Base-by-base conservation (phyloP, 2,329 filamentous ascomycete species). In the Sporothrix brasiliensis region DNA sequence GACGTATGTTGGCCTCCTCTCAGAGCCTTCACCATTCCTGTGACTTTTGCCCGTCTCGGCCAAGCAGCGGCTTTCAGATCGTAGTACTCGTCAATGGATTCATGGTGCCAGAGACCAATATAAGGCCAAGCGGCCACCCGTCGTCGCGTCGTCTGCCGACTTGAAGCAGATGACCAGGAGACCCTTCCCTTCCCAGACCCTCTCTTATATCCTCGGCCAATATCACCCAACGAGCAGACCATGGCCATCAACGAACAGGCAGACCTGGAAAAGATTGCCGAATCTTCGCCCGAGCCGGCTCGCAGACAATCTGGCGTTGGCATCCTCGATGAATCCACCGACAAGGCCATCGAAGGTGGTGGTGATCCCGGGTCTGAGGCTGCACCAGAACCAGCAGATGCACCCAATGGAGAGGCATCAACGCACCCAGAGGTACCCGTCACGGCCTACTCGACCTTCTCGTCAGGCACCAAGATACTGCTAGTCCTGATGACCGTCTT, bases 401-500 rank as follows among this genome's bases (percentile, higher is more conserved):
- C n/a, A 44, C 16, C 34, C n/a, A 34, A 21, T 4, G n/a, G 44
- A 6, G 56, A 44, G 34, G 27, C 41, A 39, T 47, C 69, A 47
- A 1, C 30, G 10, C 21, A 24, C 2, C 11, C 53, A 34, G 49
- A 21, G 27, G 39, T 41, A 2, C 69, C 67, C 4, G 9, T 47
- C 14, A 41, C 53, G 14, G 30, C 65, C 44, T 72, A 75, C 71
- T 76, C 76, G 16, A 54, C 75, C 72, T 76, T 78, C 72, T 74
- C 76, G 2, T 16, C 53, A 4, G 50, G 72, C 39, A 74, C 67
- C n/a, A 78, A 78, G 70, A 11, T 74, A 1, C 75, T 76, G 49
- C 71, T 77, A 30, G 75, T 77, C n/a, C 21, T 75, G 30, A 75
- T 77, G 75, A 76, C 77, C 24, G 74, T 75, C 54, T 77, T 77